Conservation (phyloP, 2,329 filamentous ascomycete species). For the Pseudodiploospora longispora region DNA sequence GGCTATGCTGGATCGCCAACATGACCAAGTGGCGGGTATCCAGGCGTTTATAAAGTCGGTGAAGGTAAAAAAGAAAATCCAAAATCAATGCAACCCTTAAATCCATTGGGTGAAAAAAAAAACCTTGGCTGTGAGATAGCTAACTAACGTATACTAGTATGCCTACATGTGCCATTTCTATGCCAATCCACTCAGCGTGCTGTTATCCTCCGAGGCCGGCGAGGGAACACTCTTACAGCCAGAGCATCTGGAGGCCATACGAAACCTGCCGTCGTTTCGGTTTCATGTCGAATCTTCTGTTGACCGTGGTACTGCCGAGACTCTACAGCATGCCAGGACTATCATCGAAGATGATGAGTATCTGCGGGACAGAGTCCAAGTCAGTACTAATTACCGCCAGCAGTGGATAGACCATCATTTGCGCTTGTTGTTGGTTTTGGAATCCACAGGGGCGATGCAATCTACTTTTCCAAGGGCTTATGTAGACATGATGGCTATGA, state of each 20-base stretch:
- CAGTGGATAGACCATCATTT: constrained; percentile 36
- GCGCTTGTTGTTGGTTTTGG: constrained; percentile 39
- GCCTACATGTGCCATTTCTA: constrained; percentile 83
- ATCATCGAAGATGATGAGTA: constrained; percentile 54
- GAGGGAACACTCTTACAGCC: constrained; percentile 34
- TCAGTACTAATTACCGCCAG: constrained; percentile 23
- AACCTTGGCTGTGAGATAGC: background rate
- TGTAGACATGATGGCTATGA: constrained; percentile 45
- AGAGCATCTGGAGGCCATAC: constrained; percentile 59
- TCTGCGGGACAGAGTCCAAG: constrained; percentile 38
- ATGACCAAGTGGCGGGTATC: constrained; percentile 68
- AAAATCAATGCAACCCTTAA: background rate
- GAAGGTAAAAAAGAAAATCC: constrained; percentile 44
- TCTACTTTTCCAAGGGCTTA: constrained; percentile 49
- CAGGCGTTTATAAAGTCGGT: constrained; percentile 63
- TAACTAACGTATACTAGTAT: constrained; percentile 43
- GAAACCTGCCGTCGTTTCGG: constrained; percentile 62
- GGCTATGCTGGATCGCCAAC: constrained; percentile 61
- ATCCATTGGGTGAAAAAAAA: background rate
- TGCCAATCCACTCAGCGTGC: constrained; percentile 63
- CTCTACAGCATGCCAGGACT: constrained; percentile 33
- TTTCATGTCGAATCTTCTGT: constrained; percentile 41
- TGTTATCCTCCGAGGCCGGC: constrained; percentile 34
- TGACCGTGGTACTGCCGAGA: constrained; percentile 30
- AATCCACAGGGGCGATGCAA: constrained; percentile 27